Evolutionary conservation across 768 basidiomycete species (phyloP).

Genomic region (Hypholoma fasciculare): DNA sequence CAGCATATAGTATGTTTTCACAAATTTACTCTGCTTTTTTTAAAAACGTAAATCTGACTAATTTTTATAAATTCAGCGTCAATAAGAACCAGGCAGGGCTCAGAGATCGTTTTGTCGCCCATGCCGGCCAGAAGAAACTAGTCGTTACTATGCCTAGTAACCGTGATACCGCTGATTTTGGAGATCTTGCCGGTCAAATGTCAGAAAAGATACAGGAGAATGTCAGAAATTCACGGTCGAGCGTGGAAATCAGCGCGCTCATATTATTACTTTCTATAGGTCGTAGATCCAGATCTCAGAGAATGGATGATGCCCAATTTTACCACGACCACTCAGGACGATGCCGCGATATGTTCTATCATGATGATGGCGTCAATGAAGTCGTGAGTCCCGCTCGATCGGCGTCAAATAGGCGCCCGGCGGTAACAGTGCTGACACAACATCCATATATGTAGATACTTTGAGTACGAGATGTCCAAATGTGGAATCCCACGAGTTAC

Average conservation of each 20-base stretch:
- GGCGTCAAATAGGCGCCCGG: not conserved
- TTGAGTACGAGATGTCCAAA: constrained; percentile 28
- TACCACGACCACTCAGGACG: constrained; percentile 41
- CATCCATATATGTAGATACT: constrained; percentile 24
- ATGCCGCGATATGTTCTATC: constrained; percentile 36
- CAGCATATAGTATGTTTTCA: constrained; percentile 29
- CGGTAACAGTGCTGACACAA: not conserved
- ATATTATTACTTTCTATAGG: not conserved
- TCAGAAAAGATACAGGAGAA: constrained; percentile 22
- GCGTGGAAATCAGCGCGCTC: not conserved
- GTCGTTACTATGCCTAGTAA: constrained; percentile 13
- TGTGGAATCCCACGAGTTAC: constrained; percentile 48
- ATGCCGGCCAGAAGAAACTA: constrained; percentile 23
- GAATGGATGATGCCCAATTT: constrained; percentile 44
- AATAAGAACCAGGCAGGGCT: constrained; percentile 34
- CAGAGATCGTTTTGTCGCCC: constrained; percentile 28
- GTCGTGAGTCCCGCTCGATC: constrained; percentile 11
- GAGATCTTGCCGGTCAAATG: constrained; percentile 24
- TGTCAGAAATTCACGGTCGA: constrained; percentile 7
- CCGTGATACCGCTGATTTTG: constrained; percentile 21
- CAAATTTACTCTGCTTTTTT: not conserved
- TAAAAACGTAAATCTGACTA: not conserved
- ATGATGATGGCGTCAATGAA: constrained; percentile 44
- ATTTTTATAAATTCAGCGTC: constrained; percentile 18
- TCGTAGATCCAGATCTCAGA: constrained; percentile 28